A percentile compares a stretch with the other conserved stretches of the same genome.
phyloP scores from a whole-genome alignment of 345 rosid genomes.

The Carallia pectinifolia region DNA sequence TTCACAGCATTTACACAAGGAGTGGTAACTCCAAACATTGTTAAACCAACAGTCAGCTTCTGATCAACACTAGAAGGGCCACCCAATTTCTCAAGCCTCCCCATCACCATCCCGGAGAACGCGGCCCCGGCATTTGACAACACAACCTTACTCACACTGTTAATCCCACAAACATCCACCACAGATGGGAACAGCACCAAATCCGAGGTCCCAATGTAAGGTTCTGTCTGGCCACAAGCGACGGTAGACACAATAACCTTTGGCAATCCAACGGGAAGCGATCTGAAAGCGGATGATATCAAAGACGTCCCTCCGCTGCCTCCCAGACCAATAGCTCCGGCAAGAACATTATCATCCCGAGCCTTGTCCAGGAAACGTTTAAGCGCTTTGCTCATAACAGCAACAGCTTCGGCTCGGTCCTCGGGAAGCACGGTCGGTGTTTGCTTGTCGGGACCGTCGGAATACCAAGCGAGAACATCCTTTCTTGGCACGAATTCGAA shows the following conservation, averaged over 20 bases:
- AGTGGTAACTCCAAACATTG: slow-evolving; percentile 97
- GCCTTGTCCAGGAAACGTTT: slow-evolving; percentile 45
- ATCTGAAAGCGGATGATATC: slow-evolving; percentile 62
- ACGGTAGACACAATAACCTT: slow-evolving; percentile 88
- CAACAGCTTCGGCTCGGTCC: slow-evolving; percentile 75
- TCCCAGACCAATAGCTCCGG: slow-evolving; percentile 77
- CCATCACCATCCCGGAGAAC: slow-evolving; percentile 85
- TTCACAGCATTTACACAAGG: slow-evolving; percentile 70
- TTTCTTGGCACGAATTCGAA: slow-evolving; percentile 51
- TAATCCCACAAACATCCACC: slow-evolving; percentile 88
- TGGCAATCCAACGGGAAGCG: slow-evolving; percentile 74
- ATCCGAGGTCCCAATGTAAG: slow-evolving; percentile 83
- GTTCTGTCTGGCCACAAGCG: slow-evolving; percentile 79
- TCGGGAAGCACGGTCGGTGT: slow-evolving; percentile 36
- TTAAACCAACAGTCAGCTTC: slow-evolving; percentile 66
- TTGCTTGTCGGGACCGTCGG: slow-evolving; percentile 24
- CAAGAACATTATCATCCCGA: slow-evolving; percentile 38
- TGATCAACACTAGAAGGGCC: slow-evolving; percentile 9
- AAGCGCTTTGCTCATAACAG: slow-evolving; percentile 67
- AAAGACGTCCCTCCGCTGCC: slow-evolving; percentile 93
- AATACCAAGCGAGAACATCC: slow-evolving; percentile 48
- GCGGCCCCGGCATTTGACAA: slow-evolving; percentile 87
- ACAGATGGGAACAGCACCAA: slow-evolving; percentile 76
- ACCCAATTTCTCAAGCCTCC: slow-evolving; percentile 37
- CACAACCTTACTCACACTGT: slow-evolving; percentile 75